Conservation (phyloP, 2,329 filamentous ascomycete species). For the Ceratocystis smalleyi region DNA sequence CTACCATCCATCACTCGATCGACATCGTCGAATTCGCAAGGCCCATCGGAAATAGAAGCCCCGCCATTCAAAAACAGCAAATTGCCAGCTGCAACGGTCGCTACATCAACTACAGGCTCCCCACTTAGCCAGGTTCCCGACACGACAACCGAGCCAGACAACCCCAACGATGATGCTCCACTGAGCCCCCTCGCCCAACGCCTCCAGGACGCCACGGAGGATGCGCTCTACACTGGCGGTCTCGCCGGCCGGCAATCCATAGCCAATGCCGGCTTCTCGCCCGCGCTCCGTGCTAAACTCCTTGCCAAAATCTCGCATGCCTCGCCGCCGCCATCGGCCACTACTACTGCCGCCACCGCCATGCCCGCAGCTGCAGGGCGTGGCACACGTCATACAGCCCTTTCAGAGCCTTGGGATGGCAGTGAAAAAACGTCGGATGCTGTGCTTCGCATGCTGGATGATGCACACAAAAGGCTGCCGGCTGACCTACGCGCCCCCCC, state of each 20-base stretch:
- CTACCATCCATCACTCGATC: not conserved
- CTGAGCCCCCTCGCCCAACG: conserved; percentile 28
- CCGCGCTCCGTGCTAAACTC: conserved; percentile 44
- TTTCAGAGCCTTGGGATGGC: conserved; percentile 61
- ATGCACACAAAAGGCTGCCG: conserved; percentile 54
- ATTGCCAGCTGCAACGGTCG: not conserved
- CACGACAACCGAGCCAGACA: not conserved
- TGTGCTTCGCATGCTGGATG: conserved; percentile 69
- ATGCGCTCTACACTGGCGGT: conserved; percentile 44
- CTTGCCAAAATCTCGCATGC: conserved; percentile 41
- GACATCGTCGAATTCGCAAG: not conserved
- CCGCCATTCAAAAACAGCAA: not conserved
- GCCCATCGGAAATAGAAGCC: too few relatives aligned
- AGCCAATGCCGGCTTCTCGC: conserved; percentile 47
- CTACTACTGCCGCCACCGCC: not conserved
- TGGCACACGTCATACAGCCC: conserved; percentile 53
- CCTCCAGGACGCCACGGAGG: conserved; percentile 47
- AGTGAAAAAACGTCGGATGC: conserved; percentile 58
- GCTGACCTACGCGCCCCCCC: conserved; percentile 29
- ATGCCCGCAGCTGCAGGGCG: conserved; percentile 45
- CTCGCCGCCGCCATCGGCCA: conserved; percentile 18
- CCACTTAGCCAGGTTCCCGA: too few relatives aligned
- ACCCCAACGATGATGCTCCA: not conserved
- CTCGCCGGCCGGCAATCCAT: conserved; percentile 42
- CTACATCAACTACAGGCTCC: not conserved